Evolutionary conservation across 2,329 filamentous ascomycete species (phyloP), one percentile per base, ranked within the genome.

Genomic region (Sporothrix globosa): DNA sequence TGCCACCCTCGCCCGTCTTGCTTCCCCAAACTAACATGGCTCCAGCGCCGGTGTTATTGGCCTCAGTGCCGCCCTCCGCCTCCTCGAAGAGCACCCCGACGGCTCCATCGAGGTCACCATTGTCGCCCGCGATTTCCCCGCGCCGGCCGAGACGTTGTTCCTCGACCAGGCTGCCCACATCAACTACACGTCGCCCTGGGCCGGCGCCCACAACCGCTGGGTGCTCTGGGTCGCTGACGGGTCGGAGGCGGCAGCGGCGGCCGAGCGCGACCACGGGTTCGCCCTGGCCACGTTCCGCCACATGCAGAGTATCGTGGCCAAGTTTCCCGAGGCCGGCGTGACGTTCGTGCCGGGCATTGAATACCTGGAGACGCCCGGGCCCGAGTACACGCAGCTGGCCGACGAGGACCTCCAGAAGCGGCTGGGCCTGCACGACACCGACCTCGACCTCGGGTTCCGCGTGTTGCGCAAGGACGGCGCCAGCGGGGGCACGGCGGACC

Each of bases 111-210:
- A 72, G 66, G 81, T 85, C 14, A 81, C 80, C 21, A 80, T 85
- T 63, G 73, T 85, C 3, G 83, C 83, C 24, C 79, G 77, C 48
- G 82, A 85, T 75, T 82, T 85, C 63, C 83, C 83, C 11, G 77
- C 75, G n/a, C 81, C 83, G 11, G 83, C 80, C 61, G 83, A 84
- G 75, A 80, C 81, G 14, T 46, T 74, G 24, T 70, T 74, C 11
- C 78, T 82, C 46, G 80, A 83, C 70, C 75, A 79, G 5, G 72
- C 72, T 17, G 72, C 77, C 0, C 77, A 81, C 70, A 82, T 85
- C 75, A 82, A 87, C 78, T 88, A 83, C 75, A 84, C 86, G 17
- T 87, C 86, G 41, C 85, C 85, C 67, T 87, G 85, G 85, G 86
- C 82, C 48, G 86, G 86, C 13, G 85, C 86, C 2, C 85, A 88